Conservation (phyloP, 2,329 filamentous ascomycete species). For the Pseudonectria buxi region DNA sequence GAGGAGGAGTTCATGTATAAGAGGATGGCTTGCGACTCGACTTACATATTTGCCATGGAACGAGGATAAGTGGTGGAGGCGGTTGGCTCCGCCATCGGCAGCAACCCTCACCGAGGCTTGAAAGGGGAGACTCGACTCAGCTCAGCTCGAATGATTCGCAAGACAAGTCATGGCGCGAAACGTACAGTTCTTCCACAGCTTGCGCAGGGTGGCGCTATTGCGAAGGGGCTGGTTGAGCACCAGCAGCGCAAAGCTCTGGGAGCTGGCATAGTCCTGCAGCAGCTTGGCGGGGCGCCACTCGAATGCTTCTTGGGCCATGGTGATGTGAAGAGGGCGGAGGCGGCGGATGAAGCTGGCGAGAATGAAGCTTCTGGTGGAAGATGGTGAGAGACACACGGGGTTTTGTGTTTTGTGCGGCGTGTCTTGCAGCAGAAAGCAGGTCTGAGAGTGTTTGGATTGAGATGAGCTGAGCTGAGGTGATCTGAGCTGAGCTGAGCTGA, state of each 20-base stretch:
- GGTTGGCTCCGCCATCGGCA: conserved; percentile 87
- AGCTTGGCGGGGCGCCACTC: conserved; percentile 35
- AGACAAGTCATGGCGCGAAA: conserved; percentile 5
- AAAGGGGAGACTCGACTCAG: conserved; percentile 13
- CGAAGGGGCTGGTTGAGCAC: conserved; percentile 47
- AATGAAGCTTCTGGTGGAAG: no score
- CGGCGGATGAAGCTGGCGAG: not conserved
- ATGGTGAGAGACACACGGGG: no score
- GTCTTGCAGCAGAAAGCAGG: no score
- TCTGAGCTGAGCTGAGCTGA: no score
- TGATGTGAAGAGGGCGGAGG: conserved; percentile 2
- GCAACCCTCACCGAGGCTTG: conserved; percentile 64
- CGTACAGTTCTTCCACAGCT: conserved; percentile 44
- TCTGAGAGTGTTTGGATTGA: no score
- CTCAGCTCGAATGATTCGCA: not conserved
- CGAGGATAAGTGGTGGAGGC: conserved; percentile 47
- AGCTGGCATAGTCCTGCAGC: conserved; percentile 26
- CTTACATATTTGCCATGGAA: conserved; percentile 38
- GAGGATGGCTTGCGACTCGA: conserved; percentile 3
- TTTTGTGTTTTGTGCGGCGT: no score
- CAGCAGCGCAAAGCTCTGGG: conserved; percentile 37
- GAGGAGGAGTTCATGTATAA: not conserved
- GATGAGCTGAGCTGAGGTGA: no score
- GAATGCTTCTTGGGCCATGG: conserved; percentile 19
- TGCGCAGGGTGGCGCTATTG: conserved; percentile 39